Percentiles rank a stretch among this genome's conserved stretches.
These are phyloP conservation scores for Pinus albicaulis DNA, from an alignment of 75 land plant species.

Conservation along the genomic window DNA sequence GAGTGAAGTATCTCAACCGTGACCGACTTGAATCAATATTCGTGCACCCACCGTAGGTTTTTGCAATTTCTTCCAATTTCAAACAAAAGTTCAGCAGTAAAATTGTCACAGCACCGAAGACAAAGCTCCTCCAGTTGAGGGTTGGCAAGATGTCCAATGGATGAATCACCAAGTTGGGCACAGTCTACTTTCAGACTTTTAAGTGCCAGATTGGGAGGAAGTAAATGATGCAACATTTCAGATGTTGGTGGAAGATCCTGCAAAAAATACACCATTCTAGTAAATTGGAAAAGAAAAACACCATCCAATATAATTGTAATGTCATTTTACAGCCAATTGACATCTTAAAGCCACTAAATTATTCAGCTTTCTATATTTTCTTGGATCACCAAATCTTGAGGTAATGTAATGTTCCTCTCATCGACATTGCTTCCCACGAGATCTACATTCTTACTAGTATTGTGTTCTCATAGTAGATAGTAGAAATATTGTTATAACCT, in stretches of 20 bases:
- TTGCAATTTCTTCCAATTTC: constrained; percentile 57
- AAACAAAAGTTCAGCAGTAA: constrained; percentile 59
- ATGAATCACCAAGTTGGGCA: constrained; percentile 56
- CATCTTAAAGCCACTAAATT: not conserved
- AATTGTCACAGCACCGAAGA: constrained; percentile 61
- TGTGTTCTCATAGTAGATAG: not conserved
- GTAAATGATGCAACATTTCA: constrained; percentile 47
- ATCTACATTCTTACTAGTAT: not conserved
- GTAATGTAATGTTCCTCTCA: not conserved
- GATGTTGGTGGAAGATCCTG: constrained; percentile 56
- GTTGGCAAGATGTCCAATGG: constrained; percentile 33
- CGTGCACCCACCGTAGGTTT: constrained; percentile 41
- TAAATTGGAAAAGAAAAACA: not conserved
- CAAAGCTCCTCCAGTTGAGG: constrained; percentile 65
- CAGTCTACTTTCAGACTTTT: constrained; percentile 73
- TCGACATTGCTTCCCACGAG: not conserved
- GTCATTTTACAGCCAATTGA: not conserved
- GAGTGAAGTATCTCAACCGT: not conserved
- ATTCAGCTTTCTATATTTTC: not conserved
- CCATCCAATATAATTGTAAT: not conserved
- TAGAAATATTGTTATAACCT: not conserved
- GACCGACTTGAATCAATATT: not conserved
- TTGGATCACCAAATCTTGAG: not conserved
- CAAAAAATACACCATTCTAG: not conserved
- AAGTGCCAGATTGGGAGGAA: constrained; percentile 58